These are phyloP conservation scores for Sugiyamaella floridensis DNA, from an alignment of 805 yeast species.

Conservation along the genomic window DNA sequence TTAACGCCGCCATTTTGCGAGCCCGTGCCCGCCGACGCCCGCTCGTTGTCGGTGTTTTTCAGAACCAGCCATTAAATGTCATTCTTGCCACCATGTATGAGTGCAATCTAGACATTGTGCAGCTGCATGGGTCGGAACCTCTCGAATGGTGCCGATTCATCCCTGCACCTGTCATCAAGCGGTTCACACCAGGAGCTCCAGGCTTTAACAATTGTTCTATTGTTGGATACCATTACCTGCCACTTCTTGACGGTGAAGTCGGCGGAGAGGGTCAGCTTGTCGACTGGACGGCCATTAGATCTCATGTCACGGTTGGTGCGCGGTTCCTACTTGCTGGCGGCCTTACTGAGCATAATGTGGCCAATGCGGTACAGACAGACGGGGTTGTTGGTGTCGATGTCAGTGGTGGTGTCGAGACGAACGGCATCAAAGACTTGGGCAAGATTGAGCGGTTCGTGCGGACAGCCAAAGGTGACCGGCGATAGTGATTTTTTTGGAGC, in stretches of 20 bases:
- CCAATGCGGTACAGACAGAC: constrained; percentile 38
- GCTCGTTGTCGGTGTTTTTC: constrained; percentile 79
- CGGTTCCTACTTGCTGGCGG: constrained; percentile 83
- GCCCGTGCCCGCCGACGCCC: constrained; percentile 43
- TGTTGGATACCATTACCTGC: constrained; percentile 40
- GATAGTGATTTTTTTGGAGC: not conserved
- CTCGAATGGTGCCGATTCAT: constrained; percentile 37
- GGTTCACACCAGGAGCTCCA: constrained; percentile 54
- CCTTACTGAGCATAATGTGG: constrained; percentile 66
- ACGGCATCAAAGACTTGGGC: constrained; percentile 60
- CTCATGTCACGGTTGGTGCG: constrained; percentile 33
- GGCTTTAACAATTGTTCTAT: constrained; percentile 31
- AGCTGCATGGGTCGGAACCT: constrained; percentile 76
- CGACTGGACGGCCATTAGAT: constrained; percentile 55
- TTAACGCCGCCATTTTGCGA: constrained; percentile 10
- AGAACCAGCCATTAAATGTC: constrained; percentile 67
- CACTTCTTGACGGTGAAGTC: constrained; percentile 75
- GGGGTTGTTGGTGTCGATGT: constrained; percentile 91
- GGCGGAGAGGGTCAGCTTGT: constrained; percentile 90
- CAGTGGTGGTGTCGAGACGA: constrained; percentile 86
- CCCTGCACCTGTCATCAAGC: constrained; percentile 58
- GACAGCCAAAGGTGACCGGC: constrained; percentile 36
- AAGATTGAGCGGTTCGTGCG: constrained; percentile 57
- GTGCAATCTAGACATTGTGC: constrained; percentile 66
- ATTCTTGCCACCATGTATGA: constrained; percentile 40